A percentile compares a stretch with the other conserved stretches of the same genome.
Conservation (phyloP, 192 early-diverging fungal genomes). For the Podila verticillata region DNA sequence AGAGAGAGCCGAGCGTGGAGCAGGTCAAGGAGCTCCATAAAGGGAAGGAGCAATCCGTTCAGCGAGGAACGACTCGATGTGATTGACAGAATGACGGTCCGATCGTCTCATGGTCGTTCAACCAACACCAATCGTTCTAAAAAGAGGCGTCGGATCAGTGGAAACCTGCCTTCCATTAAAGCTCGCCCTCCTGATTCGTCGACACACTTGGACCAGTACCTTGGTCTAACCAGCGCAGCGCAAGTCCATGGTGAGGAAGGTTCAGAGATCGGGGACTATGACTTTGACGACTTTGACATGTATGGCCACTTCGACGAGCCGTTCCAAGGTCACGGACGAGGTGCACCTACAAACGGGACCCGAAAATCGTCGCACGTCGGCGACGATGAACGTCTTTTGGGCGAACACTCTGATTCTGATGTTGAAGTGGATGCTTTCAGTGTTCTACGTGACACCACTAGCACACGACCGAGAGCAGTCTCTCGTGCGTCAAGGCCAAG, state of each 20-base stretch:
- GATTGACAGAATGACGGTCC: constrained; percentile 39
- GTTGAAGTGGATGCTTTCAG: too few relatives aligned
- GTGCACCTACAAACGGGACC: too few relatives aligned
- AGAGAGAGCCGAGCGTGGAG: neutral
- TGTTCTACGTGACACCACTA: too few relatives aligned
- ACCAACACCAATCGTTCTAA: constrained; percentile 10
- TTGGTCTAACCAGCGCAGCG: neutral
- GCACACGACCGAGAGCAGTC: too few relatives aligned
- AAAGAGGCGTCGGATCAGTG: constrained; percentile 11
- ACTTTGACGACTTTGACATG: neutral
- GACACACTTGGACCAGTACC: neutral
- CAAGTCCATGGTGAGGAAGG: neutral
- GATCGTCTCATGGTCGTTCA: neutral
- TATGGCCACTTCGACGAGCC: too few relatives aligned
- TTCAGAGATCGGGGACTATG: neutral
- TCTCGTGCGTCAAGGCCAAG: too few relatives aligned
- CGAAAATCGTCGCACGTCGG: too few relatives aligned
- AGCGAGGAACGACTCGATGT: constrained; percentile 14
- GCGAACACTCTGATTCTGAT: too few relatives aligned
- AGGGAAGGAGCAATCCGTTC: neutral
- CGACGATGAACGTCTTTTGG: too few relatives aligned
- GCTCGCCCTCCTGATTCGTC: neutral
- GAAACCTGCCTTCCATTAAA: neutral
- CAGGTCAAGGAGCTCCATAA: neutral
- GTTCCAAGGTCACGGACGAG: too few relatives aligned